Conservation (phyloP, 352 stramenopile species). For the Phytophthora foliorum region DNA sequence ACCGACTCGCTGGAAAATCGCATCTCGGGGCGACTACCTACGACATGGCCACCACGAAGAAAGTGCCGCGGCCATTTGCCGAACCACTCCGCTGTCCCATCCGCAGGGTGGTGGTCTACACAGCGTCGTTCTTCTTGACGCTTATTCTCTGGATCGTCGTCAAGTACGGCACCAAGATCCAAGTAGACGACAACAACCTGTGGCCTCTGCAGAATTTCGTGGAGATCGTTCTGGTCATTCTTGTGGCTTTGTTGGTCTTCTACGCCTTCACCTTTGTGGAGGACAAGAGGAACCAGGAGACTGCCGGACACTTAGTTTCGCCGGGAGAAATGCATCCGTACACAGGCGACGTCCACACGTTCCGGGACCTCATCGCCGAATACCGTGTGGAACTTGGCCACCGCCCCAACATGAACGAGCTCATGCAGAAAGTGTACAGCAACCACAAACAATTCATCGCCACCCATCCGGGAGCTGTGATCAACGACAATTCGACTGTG, state of each 20-base stretch:
- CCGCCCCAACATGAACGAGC: constrained; percentile 3
- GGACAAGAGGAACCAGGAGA: not conserved
- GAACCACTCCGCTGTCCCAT: constrained; percentile 34
- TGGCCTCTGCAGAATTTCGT: constrained; percentile 53
- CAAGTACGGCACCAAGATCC: constrained; percentile 20
- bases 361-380: constrained; percentile 34
- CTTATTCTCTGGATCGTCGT: constrained; percentile 41
- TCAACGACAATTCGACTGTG: constrained; percentile 10
- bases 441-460: constrained; percentile 7
- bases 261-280: constrained; percentile 29
- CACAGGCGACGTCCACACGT: constrained; percentile 18
- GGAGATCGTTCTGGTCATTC: constrained; percentile 39
- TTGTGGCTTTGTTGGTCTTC: constrained; percentile 25
- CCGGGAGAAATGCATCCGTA: not conserved
- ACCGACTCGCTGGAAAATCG: not conserved
- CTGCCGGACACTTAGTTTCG: not conserved
- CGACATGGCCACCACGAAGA: constrained; percentile 1
- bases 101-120: constrained; percentile 28
- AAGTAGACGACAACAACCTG: constrained; percentile 19
- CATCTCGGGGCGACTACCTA: not conserved
- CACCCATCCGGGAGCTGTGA: not conserved
- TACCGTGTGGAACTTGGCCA: constrained; percentile 13
- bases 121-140: constrained; percentile 18
- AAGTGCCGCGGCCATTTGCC: constrained; percentile 24
- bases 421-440: constrained; percentile 5